Base-by-base conservation (phyloP, 306 rosid species). In the Begonia peltatifolia region DNA sequence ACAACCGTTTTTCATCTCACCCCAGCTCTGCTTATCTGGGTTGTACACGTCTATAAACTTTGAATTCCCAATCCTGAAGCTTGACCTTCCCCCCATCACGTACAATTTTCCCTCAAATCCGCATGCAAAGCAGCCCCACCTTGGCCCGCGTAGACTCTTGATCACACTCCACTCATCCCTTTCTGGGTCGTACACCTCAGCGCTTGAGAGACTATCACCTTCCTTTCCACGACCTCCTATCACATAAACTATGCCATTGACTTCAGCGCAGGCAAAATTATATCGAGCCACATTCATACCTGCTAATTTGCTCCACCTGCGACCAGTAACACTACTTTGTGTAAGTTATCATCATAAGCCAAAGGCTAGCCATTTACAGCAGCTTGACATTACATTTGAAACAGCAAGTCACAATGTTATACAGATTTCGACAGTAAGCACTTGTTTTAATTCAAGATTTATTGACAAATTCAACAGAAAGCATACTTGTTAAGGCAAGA, bases 61-160 rank as follows among this genome's bases (percentile, higher is more conserved):
- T 11, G 95, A 90, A 46, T 90, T 74, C 46, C 99, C 99, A 63
- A 86, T 90, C 9, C 94, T 90, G 61, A 83, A 83, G 76, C 71
- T 90, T 23, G 99, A 90, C 73, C 99, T 80, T 67, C 99, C 99
- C 11, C 99, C 93, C 99, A 90, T 83, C 30, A 90, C 94, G 59
- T 90, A 90, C 58, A 86, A 84, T 75, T 86, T 90, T 12, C 94
- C 99, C 47, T 76, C 94, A 12, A 90, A 81, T 43, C 82, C 95
- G 61, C 87, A 85, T 2, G 95, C 94, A 63, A 90, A 83, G 65
- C 95, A 90, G 38, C 99, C 99, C 67, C 83, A 83, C 62, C 97
- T 74, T 1, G 97, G 97, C 20, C 97, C 92, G 15, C 94, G 97
- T 20, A 86, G 76, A 64, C 84, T 78, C 74, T 81, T 82, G 1